A percentile compares a stretch with the other conserved stretches of the same genome.
Evolutionary conservation across 345 rosid species (phyloP).

Genomic region (Linum trigynum): DNA sequence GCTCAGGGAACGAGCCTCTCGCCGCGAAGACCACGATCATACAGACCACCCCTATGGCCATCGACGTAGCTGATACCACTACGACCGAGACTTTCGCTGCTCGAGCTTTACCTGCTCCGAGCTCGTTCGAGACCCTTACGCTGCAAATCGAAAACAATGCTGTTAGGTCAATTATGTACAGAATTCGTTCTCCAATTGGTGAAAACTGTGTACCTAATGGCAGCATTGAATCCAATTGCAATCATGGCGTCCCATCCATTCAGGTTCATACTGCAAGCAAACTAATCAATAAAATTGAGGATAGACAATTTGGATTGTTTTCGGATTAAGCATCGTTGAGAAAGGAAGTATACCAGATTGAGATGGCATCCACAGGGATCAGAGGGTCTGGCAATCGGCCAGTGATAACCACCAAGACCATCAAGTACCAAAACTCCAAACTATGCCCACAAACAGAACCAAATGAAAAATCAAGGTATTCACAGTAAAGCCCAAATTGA

Average conservation of each 20-base stretch:
- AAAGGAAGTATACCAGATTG: slow-evolving; percentile 51
- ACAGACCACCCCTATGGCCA: slow-evolving; percentile 47
- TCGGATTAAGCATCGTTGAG: not conserved
- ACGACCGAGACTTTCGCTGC: slow-evolving; percentile 58
- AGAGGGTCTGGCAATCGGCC: slow-evolving; percentile 72
- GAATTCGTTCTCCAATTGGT: no score
- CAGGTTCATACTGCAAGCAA: slow-evolving; percentile 59
- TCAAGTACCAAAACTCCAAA: slow-evolving; percentile 94
- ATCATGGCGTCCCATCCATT: slow-evolving; percentile 92
- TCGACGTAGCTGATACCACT: slow-evolving; percentile 68
- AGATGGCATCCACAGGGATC: slow-evolving; percentile 81
- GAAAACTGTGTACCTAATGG: slow-evolving; percentile 44
- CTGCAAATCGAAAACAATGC: slow-evolving; percentile 26
- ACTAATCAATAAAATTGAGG: slow-evolving; percentile 4
- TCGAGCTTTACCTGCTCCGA: slow-evolving; percentile 64
- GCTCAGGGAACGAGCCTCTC: slow-evolving; percentile 56
- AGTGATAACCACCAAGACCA: slow-evolving; percentile 61
- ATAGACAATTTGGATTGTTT: not conserved
- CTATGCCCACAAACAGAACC: slow-evolving; percentile 26
- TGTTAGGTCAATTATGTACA: not conserved
- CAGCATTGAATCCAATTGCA: slow-evolving; percentile 84
- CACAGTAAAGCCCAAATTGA: not conserved
- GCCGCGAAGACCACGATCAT: slow-evolving; percentile 54
- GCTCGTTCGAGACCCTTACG: slow-evolving; percentile 86
- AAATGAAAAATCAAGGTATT: not conserved